Conservation (phyloP, 768 basidiomycete genomes). For the Postia placenta region DNA sequence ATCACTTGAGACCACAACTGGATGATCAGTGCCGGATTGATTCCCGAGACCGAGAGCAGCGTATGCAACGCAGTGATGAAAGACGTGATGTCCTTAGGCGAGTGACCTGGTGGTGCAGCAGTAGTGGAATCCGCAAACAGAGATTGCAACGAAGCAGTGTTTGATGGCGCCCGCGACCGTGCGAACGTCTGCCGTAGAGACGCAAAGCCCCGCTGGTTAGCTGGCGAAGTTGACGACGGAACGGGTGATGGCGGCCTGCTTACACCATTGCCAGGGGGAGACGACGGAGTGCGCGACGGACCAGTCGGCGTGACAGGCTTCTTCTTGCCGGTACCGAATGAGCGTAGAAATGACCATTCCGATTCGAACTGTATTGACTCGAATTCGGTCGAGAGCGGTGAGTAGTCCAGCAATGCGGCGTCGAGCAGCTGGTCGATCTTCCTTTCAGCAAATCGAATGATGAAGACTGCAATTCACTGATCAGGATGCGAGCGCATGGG, state of each 20-base stretch:
- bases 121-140: constrained; percentile 37
- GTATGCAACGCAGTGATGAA: constrained; percentile 85
- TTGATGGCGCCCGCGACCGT: constrained; percentile 41
- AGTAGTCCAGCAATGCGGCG: constrained; percentile 73
- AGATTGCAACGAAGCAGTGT: constrained; percentile 40
- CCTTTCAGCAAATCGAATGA: constrained; percentile 88
- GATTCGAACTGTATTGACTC: constrained; percentile 89
- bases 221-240: constrained; percentile 38
- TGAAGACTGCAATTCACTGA: constrained; percentile 58
- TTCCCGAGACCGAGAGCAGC: constrained; percentile 76
- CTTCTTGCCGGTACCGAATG: constrained; percentile 64
- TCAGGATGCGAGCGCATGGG: constrained; percentile 1
- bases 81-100: constrained; percentile 54
- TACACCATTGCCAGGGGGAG: constrained; percentile 42
- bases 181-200: constrained; percentile 65
- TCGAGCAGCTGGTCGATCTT: constrained; percentile 86
- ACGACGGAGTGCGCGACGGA: constrained; percentile 20
- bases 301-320: constrained; percentile 20
- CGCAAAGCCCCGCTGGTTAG: constrained; percentile 44
- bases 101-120: constrained; percentile 33
- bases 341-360: constrained; percentile 88
- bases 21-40: constrained; percentile 82
- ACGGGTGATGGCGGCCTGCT: constrained; percentile 43
- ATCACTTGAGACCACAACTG: constrained; percentile 98
- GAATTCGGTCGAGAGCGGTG: constrained; percentile 70